Evolutionary conservation across 768 basidiomycete genomes (phyloP), one percentile per base, ranked within the genome.

Genomic region (Tylopilus felleus): DNA sequence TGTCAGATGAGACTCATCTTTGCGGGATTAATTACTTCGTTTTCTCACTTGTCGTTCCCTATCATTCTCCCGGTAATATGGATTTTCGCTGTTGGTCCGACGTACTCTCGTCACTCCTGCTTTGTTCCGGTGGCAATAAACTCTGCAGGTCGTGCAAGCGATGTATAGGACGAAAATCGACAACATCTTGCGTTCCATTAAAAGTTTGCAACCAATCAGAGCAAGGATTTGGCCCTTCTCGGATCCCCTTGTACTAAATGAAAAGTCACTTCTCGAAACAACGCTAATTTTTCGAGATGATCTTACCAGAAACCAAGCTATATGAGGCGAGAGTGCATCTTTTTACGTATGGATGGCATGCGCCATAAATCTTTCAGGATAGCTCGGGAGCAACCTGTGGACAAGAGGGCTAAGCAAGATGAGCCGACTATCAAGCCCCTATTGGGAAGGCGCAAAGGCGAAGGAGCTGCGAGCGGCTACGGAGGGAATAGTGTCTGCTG

Each of bases 111-210:
- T 51, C 46, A 35, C 13, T 55, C 17, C 43, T 44, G 31, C 47
- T 38, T 57, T 53, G 45, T 55, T 53, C 61, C 52, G 56, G 60
- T 57, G 58, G 58, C 58, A 50, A 59, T 59, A 63, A 57, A 39
- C 55, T 56, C 49, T 51, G 45, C 14, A 43, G 47, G 57, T 51
- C 40, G 36, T 35, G 35, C 8, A 57, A 58, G 43, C 25, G 52
- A 51, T 42, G 44, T 39, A n/a, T 40, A 29, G 27, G 52, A 23
- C 50, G 29, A 40, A 52, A 58, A 21, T 45, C 48, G 21, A 47
- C 16, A 38, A 13, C 27, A 31, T 44, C 47, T 39, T 22, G 43
- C 36, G 33, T 48, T 49, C 22, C 35, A 17, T 17, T 36, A 17
- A 4, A 36, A 27, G 25, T 36, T 16, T 16, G 35, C 35, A 36